phyloP scores from a whole-genome alignment of 2,329 filamentous ascomycete genomes.

The Claviceps digitariae region DNA sequence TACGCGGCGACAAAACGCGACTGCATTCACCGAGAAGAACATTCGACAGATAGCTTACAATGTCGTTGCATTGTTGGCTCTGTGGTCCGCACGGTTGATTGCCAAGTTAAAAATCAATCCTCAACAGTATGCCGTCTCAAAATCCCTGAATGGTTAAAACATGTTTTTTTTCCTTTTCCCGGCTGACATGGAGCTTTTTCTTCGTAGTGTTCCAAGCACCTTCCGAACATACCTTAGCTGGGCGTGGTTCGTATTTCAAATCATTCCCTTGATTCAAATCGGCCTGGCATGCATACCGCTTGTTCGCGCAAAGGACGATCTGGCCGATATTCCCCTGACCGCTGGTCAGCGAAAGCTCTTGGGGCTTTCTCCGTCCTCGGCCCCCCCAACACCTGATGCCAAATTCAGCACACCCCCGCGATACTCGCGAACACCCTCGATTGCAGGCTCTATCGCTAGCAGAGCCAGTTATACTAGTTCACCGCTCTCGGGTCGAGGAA shows the following conservation, averaged over 20 bases:
- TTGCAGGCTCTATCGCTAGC: constrained; percentile 48
- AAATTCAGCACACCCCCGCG: constrained; percentile 72
- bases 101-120: constrained; percentile 23
- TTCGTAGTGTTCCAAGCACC: constrained; percentile 18
- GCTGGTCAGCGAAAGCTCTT: constrained; percentile 62
- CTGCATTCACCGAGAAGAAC: constrained; percentile 67
- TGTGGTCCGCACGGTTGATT: constrained; percentile 23
- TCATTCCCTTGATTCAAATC: constrained; percentile 58
- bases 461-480: constrained; percentile 43
- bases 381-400: constrained; percentile 52
- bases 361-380: constrained; percentile 56
- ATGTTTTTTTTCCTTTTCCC: no score
- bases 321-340: constrained; percentile 82
- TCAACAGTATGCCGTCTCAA: constrained; percentile 20
- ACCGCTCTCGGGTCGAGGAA: constrained; percentile 42
- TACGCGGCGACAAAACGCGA: constrained; percentile 61
- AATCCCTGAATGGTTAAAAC: neutral
- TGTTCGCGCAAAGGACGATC: constrained; percentile 56
- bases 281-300: constrained; percentile 57
- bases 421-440: constrained; percentile 62
- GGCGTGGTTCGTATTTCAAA: constrained; percentile 34
- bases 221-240: constrained; percentile 27
- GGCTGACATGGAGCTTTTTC: neutral
- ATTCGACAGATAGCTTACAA: constrained; percentile 59
- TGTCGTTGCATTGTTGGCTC: constrained; percentile 29